phyloP scores from a whole-genome alignment of 495 filamentous ascomycete species.

The Penicillium arizonense region DNA sequence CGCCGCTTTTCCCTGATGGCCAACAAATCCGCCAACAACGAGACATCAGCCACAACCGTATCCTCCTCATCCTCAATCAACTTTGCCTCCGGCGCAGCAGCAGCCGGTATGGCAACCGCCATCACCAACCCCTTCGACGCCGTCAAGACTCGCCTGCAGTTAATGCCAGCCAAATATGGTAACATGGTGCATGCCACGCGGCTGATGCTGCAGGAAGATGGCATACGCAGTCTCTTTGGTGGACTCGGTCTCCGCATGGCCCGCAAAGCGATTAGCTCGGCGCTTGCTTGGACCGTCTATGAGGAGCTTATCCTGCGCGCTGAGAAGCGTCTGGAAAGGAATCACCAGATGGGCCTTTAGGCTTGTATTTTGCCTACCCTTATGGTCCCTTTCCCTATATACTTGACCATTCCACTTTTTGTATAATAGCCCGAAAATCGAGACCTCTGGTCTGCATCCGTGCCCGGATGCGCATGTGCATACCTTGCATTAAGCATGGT shows the following conservation, averaged over 20 bases:
- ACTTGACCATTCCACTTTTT: constrained; percentile 7
- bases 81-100: constrained; percentile 74
- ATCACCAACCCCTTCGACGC: constrained; percentile 96
- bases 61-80: constrained; percentile 70
- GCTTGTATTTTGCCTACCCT: neutral
- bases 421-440: constrained; percentile 17
- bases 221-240: constrained; percentile 76
- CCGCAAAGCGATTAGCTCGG: constrained; percentile 87
- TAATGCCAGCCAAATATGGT: constrained; percentile 77
- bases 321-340: constrained; percentile 57
- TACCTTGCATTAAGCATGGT: constrained; percentile 10
- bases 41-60: constrained; percentile 9
- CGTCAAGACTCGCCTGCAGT: constrained; percentile 91
- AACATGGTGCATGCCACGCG: constrained; percentile 78
- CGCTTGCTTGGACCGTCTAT: constrained; percentile 94
- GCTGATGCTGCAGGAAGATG: constrained; percentile 80
- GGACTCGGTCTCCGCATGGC: constrained; percentile 85
- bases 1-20: constrained; percentile 50
- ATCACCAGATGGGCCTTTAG: constrained; percentile 27
- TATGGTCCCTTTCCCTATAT: neutral
- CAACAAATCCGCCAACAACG: constrained; percentile 4
- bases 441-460: neutral
- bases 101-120: constrained; percentile 77
- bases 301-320: constrained; percentile 84
- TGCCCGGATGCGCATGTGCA: constrained; percentile 6